Evolutionary conservation across 2,329 filamentous ascomycete genomes (phyloP).

Genomic region (Paecilomyces fulvus): DNA sequence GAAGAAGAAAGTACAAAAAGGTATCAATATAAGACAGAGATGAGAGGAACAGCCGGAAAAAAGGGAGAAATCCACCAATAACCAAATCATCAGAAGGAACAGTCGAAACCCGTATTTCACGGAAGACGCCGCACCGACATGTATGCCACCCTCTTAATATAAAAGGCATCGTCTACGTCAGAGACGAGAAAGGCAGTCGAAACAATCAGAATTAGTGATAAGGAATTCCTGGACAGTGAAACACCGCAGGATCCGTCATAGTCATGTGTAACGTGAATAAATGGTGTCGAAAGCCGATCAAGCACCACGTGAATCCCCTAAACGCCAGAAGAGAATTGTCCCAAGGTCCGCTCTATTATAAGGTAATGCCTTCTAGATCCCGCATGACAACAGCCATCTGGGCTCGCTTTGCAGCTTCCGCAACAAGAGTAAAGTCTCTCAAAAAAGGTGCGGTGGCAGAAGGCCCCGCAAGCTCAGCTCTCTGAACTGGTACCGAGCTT

Average conservation of each 20-base stretch:
- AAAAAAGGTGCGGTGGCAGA: conserved; percentile 54
- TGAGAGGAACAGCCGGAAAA: not conserved
- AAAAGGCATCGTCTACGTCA: not conserved
- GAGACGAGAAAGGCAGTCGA: not conserved
- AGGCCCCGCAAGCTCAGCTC: conserved; percentile 19
- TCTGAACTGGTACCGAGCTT: conserved; percentile 5
- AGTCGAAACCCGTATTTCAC: not conserved
- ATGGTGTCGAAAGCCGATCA: not conserved
- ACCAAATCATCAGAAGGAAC: not conserved
- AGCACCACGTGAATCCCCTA: not conserved
- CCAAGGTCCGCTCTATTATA: conserved; percentile 13
- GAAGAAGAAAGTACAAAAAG: not conserved
- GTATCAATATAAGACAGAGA: not conserved
- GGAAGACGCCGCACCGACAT: not conserved
- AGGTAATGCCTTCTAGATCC: conserved; percentile 55
- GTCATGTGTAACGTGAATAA: not conserved
- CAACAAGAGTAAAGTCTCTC: conserved; percentile 74
- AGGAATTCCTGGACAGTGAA: not conserved
- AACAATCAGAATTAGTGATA: not conserved
- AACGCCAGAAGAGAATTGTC: conserved; percentile 2
- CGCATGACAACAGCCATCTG: conserved; percentile 84
- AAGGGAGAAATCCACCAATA: not conserved
- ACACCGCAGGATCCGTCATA: not conserved
- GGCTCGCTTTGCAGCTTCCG: conserved; percentile 86
- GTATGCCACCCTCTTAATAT: not conserved